Evolutionary conservation across 1,284 basidiomycete genomes (phyloP).

Genomic region (Boletus semigastroideus): DNA sequence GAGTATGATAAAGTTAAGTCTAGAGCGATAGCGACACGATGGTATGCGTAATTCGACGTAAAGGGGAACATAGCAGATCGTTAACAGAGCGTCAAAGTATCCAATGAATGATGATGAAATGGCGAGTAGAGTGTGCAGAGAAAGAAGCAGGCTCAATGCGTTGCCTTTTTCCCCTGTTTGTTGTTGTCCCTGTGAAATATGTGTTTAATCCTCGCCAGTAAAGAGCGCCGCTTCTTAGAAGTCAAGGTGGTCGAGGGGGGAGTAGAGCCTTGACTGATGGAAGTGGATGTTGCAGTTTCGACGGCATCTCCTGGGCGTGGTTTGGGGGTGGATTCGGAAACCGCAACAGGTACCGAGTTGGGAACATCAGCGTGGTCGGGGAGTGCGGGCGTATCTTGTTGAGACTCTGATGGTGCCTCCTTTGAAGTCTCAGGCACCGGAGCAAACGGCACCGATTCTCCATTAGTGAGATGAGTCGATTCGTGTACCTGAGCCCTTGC

Average conservation of each 20-base stretch:
- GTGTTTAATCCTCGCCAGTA: conserved; percentile 46
- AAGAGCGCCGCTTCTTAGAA: conserved; percentile 43
- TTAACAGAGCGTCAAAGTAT: conserved; percentile 9
- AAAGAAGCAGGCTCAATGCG: conserved; percentile 11
- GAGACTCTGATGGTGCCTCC: conserved; percentile 7
- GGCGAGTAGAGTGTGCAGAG: background rate
- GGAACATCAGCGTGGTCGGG: background rate
- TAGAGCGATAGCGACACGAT: conserved; percentile 14
- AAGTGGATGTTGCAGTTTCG: background rate
- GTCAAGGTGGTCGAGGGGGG: conserved; percentile 26
- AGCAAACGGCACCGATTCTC: background rate
- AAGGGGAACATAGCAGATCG: conserved; percentile 21
- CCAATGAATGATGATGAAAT: background rate
- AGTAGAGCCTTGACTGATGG: background rate
- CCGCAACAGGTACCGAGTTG: background rate
- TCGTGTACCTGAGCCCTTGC: conserved; percentile 9
- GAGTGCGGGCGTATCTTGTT: background rate
- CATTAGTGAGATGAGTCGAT: background rate
- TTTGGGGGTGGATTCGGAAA: background rate
- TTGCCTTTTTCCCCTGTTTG: conserved; percentile 21
- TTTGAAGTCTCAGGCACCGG: background rate
- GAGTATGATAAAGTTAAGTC: conserved; percentile 26
- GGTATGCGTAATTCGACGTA: conserved; percentile 13
- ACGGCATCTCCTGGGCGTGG: background rate
- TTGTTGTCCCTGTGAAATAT: conserved; percentile 40